phyloP scores from a whole-genome alignment of 2,329 filamentous ascomycete species.

The Elsinoe arachidis region DNA sequence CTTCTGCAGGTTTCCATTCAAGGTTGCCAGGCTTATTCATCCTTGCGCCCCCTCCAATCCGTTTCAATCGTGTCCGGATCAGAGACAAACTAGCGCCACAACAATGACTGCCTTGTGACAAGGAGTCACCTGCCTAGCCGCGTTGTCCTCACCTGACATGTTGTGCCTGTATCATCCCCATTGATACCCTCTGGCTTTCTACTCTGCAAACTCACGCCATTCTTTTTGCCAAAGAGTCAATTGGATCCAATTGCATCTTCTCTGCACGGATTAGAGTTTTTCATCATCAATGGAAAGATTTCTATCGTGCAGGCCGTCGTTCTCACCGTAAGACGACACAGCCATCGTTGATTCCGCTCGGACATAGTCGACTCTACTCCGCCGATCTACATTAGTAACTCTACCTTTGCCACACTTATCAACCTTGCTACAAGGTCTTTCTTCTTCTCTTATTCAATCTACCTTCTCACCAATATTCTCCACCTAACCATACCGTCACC shows the following conservation, averaged over 20 bases:
- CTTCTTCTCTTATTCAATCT: not conserved
- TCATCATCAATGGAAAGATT: not conserved
- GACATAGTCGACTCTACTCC: not conserved
- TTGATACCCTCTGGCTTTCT: not conserved
- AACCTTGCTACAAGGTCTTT: too few species aligned
- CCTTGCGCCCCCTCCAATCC: not conserved
- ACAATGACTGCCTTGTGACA: not conserved
- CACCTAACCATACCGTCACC: too few species aligned
- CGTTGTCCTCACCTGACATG: not conserved
- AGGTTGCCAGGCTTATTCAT: not conserved
- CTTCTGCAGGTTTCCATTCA: constrained; percentile 1
- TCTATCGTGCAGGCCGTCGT: not conserved
- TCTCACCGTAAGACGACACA: not conserved
- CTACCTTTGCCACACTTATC: not conserved
- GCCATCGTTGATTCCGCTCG: not conserved
- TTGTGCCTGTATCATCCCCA: not conserved
- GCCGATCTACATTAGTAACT: not conserved
- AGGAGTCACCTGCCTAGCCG: not conserved
- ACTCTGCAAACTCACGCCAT: not conserved
- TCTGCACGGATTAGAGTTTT: not conserved
- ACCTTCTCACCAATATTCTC: not conserved
- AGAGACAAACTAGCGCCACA: constrained; percentile 5
- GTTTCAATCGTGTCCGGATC: not conserved
- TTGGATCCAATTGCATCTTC: not conserved
- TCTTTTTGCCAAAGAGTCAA: not conserved